phyloP scores from a whole-genome alignment of 306 rosid genomes.

The Inga leiocalycina region DNA sequence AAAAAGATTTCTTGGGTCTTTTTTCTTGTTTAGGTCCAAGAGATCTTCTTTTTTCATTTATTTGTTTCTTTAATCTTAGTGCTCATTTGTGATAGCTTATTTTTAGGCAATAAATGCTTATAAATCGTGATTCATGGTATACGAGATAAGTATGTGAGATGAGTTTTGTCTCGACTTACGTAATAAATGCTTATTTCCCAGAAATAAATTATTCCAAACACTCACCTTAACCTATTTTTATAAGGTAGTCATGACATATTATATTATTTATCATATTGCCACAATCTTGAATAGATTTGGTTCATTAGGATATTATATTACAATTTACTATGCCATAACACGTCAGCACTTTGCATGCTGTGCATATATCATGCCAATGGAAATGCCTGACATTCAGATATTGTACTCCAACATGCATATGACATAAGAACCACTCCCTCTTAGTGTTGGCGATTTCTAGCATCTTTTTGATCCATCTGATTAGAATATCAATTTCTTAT shows the following conservation, averaged over 20 bases:
- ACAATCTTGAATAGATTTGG: neutral
- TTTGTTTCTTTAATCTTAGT: too few species aligned
- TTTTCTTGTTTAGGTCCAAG: neutral
- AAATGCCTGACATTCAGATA: neutral
- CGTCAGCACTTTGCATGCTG: constrained; percentile 11
- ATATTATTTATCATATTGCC: neutral
- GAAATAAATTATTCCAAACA: too few species aligned
- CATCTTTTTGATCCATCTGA: neutral
- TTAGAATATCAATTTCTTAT: neutral
- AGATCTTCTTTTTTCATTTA: neutral
- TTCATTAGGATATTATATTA: neutral
- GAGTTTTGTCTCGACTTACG: too few species aligned
- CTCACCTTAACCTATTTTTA: neutral
- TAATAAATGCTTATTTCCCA: too few species aligned
- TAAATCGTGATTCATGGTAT: too few species aligned
- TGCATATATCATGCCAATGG: neutral
- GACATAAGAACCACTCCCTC: neutral
- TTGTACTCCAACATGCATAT: neutral
- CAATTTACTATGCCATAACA: neutral
- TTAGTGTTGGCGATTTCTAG: neutral
- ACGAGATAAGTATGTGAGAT: too few species aligned
- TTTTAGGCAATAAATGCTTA: too few species aligned
- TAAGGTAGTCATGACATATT: neutral
- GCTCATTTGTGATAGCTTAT: too few species aligned
- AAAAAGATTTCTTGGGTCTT: too few species aligned